phyloP scores from a whole-genome alignment of 805 yeast genomes.

The Candida cerambycidarum region DNA sequence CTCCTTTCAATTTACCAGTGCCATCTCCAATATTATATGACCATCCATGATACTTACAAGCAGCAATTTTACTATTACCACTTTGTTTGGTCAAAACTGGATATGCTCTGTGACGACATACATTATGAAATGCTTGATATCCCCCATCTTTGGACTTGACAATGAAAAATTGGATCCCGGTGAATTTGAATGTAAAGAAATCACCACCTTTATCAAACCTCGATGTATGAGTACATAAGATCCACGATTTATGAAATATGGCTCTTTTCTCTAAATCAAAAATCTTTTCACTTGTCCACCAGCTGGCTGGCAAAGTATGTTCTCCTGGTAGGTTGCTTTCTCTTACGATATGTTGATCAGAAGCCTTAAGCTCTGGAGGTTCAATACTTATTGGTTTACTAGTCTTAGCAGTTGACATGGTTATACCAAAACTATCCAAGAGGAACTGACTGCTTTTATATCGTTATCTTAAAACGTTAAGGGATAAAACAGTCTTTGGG shows the following conservation, averaged over 20 bases:
- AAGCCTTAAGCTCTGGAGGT: slow-evolving; percentile 25
- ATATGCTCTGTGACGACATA: slow-evolving; percentile 65
- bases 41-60: slow-evolving; percentile 68
- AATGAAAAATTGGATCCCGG: slow-evolving; percentile 56
- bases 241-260: slow-evolving; percentile 57
- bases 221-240: slow-evolving; percentile 51
- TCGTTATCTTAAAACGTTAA: no score
- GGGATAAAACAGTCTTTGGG: no score
- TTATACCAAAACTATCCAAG: no score
- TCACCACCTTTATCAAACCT: slow-evolving; percentile 60
- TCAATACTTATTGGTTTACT: not conserved
- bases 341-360: slow-evolving; percentile 10
- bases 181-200: slow-evolving; percentile 48
- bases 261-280: slow-evolving; percentile 60
- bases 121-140: slow-evolving; percentile 61
- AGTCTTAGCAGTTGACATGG: slow-evolving; percentile 10
- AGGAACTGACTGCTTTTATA: no score
- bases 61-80: slow-evolving; percentile 57
- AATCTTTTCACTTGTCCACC: slow-evolving; percentile 63
- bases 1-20: slow-evolving; percentile 57
- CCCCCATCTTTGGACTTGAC: slow-evolving; percentile 52
- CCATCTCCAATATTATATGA: slow-evolving; percentile 47
- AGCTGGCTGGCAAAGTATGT: slow-evolving; percentile 62
- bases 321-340: slow-evolving; percentile 19
- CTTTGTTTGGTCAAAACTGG: slow-evolving; percentile 59